Base-by-base conservation (phyloP, 78 protist genomes). In the Isochrysis galbana region DNA sequence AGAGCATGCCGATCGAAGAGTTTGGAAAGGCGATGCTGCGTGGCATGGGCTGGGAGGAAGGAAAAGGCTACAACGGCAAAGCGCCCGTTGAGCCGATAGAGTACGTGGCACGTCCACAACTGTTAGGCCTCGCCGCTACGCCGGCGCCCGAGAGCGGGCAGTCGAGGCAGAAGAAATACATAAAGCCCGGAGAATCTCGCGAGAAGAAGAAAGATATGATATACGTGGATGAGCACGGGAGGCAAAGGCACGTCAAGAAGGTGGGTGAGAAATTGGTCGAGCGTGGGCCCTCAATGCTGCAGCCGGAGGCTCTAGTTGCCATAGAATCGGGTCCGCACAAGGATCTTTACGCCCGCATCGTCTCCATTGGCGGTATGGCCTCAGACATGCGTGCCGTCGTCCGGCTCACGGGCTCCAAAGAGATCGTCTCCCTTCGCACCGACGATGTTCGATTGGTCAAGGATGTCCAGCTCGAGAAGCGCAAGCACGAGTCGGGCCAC, bases 21-120 rank as follows among this genome's bases (percentile, higher is more conserved):
- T 94, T 94, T 38, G 95, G 95, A 39, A 88, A 78, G 80, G 95
- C 95, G 44, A 44, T 87, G 77, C 89, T 94, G 70, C 90, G 93
- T 34, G 95, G 95, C 74, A 87, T 87, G 91, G 93, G 91, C 86
- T 94, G 95, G 95, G 0, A 14, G 25, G 69, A 34, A 69, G 90
- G 67, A 10, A 54, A 19, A 21, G 86, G 69, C 51, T 1, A 61
- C 46, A 34, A 46, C 84, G n/a, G 2, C 67, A n/a, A 46, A 17
- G 88, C n/a, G 19, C 51, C 45, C 2, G 41, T 25, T 14, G 91
- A 92, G 55, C 89, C 94, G 44, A 54, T 91, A 32, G 90, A 91
- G 55, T 82, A 78, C 67, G 80, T 91, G 32, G 47, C 83, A 2
- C 41, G 93, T 11, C 67, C 39, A 29, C 44, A 91, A 17, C 55